These are phyloP conservation scores for Porphyrellus cyaneotinctus DNA, from an alignment of 768 basidiomycete species.

Conservation along the genomic window DNA sequence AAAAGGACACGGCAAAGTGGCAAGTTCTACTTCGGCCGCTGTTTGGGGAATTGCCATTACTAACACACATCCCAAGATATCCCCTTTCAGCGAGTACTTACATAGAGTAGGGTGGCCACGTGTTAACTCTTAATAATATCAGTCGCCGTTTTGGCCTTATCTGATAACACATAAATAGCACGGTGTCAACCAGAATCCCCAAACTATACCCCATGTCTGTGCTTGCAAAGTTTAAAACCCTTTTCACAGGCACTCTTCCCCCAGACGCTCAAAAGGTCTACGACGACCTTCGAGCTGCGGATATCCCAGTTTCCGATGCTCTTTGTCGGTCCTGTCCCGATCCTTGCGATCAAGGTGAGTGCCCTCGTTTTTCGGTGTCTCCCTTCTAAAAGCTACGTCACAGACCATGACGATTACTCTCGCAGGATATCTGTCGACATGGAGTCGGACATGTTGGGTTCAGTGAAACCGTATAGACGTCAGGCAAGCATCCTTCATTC, in stretches of 20 bases:
- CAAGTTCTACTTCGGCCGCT: neutral
- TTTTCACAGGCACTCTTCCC: constrained; percentile 17
- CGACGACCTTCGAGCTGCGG: constrained; percentile 49
- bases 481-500: constrained; percentile 47
- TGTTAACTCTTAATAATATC: too few relatives aligned
- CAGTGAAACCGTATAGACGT: constrained; percentile 77
- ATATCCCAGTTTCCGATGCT: constrained; percentile 61
- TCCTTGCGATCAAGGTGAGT: constrained; percentile 68
- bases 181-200: neutral
- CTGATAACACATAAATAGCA: constrained; percentile 1
- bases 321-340: constrained; percentile 73
- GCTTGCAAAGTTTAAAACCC: constrained; percentile 23
- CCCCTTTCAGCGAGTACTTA: too few relatives aligned
- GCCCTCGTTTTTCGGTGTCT: constrained; percentile 19
- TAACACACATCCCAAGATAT: constrained; percentile 2
- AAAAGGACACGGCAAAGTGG: constrained; percentile 7
- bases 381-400: constrained; percentile 11
- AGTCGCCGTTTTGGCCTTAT: neutral
- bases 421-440: constrained; percentile 72
- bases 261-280: constrained; percentile 39
- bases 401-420: constrained; percentile 75
- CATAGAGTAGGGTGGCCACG: neutral
- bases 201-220: constrained; percentile 17
- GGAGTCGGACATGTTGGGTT: constrained; percentile 79
- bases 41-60: neutral